Evolutionary conservation across 2,329 filamentous ascomycete genomes (phyloP).

Genomic region (Pseudopyrenochaeta lycopersici): DNA sequence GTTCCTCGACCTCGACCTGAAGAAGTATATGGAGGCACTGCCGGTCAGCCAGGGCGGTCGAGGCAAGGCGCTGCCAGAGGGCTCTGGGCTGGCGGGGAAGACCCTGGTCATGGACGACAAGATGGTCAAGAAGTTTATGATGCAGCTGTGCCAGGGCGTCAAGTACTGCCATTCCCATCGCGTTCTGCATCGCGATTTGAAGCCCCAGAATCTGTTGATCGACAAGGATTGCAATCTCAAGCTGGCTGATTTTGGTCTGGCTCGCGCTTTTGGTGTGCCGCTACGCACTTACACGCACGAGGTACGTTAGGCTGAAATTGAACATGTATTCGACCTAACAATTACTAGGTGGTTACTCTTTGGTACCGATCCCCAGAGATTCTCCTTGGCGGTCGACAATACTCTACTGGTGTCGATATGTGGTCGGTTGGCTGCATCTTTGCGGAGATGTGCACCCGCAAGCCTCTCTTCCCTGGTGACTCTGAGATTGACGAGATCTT

Average conservation of each 20-base stretch:
- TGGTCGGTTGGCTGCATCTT: conserved; percentile 96
- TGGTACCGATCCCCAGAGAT: conserved; percentile 95
- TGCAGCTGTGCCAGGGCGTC: conserved; percentile 83
- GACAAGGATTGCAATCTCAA: conserved; percentile 88
- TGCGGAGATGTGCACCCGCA: conserved; percentile 94
- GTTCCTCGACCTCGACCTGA: conserved; percentile 89
- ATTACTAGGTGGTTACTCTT: conserved; percentile 77
- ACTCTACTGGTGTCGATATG: conserved; percentile 95
- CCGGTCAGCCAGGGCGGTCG: conserved; percentile 85
- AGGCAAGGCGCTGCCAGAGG: conserved; percentile 84
- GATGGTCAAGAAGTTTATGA: conserved; percentile 94
- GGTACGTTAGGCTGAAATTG: conserved; percentile 52
- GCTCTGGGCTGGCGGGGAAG: conserved; percentile 69
- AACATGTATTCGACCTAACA: conserved; percentile 16
- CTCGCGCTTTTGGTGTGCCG: conserved; percentile 89
- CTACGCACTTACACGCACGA: conserved; percentile 93
- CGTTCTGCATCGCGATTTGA: conserved; percentile 86
- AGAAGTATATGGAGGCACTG: conserved; percentile 95
- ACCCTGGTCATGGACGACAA: conserved; percentile 76
- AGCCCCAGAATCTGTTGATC: conserved; percentile 90
- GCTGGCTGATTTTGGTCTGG: conserved; percentile 88
- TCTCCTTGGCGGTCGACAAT: conserved; percentile 87
- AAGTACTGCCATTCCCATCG: conserved; percentile 90
- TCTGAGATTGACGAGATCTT: conserved; percentile 95
- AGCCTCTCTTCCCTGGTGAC: conserved; percentile 90